Conservation (phyloP, 1,284 basidiomycete species). For the Stereum hirsutum region DNA sequence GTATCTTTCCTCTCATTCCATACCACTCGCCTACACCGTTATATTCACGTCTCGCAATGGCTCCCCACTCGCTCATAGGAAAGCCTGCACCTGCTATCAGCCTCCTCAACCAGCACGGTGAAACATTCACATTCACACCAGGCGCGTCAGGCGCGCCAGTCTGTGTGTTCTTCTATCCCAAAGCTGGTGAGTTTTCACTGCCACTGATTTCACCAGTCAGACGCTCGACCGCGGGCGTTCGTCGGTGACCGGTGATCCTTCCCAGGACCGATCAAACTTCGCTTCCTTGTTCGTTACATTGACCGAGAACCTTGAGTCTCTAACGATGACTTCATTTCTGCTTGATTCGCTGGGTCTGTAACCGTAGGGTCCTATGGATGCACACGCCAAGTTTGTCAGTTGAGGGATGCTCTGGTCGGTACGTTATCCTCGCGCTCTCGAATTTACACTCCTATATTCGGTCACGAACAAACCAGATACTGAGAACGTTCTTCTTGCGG, state of each 20-base stretch:
- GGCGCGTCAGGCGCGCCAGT: conserved; percentile 38
- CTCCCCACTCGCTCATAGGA: conserved; percentile 34
- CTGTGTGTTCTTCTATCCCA: conserved; percentile 71
- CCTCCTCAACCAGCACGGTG: conserved; percentile 38
- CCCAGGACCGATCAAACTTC: no score
- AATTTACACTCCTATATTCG: not conserved
- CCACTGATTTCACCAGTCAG: not conserved
- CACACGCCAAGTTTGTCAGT: conserved; percentile 71
- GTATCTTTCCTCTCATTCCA: no score
- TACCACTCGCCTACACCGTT: no score
- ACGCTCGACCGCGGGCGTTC: no score
- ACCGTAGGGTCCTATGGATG: conserved; percentile 64
- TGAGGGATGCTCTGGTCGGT: conserved; percentile 69
- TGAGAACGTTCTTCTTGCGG: not conserved
- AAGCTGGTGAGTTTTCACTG: conserved; percentile 46
- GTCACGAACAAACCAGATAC: not conserved
- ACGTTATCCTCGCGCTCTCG: conserved; percentile 12
- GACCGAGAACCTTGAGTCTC: not conserved
- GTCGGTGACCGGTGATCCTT: no score
- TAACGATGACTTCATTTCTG: not conserved
- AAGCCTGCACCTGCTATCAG: conserved; percentile 42
- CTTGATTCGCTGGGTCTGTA: not conserved
- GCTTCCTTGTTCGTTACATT: no score
- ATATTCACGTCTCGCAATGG: conserved; percentile 18
- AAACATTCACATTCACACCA: conserved; percentile 38